Percentiles rank a stretch among this genome's conserved stretches.
These are phyloP conservation scores for Saxophila tyrrhenica DNA, from an alignment of 495 filamentous ascomycete genomes.

Conservation along the genomic window DNA sequence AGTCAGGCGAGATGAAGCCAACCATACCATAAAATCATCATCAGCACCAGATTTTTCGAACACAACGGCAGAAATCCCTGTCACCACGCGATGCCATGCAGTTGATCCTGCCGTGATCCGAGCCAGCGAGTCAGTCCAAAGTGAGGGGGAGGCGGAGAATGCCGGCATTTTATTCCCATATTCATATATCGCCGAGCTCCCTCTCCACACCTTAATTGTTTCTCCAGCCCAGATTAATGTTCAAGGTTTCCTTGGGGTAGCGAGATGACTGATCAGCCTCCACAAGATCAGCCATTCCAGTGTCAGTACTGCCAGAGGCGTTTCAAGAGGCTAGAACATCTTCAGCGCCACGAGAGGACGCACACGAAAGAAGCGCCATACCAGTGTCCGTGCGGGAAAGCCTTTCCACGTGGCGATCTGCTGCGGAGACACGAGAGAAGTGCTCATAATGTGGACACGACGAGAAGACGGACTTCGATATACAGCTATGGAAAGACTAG, in stretches of 20 bases:
- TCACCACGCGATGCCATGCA: too few species aligned
- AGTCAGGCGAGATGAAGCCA: too few species aligned
- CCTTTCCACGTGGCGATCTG: conserved; percentile 46
- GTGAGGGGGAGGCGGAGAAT: too few species aligned
- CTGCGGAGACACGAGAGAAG: conserved; percentile 35
- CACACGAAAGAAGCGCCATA: conserved; percentile 53
- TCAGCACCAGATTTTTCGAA: too few species aligned
- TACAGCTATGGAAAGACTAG: not conserved
- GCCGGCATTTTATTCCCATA: too few species aligned
- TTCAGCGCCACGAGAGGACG: conserved; percentile 49
- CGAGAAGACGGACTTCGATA: not conserved
- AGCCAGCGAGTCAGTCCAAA: too few species aligned
- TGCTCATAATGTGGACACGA: not conserved
- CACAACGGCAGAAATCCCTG: too few species aligned
- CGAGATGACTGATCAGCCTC: not conserved
- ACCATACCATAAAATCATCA: too few species aligned
- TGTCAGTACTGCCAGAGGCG: conserved; percentile 24
- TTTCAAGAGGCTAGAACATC: conserved; percentile 50
- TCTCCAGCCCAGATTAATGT: too few species aligned
- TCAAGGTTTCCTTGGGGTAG: not conserved
- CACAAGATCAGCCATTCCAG: conserved; percentile 6
- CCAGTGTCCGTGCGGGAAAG: conserved; percentile 44
- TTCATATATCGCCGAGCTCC: not conserved
- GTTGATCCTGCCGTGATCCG: too few species aligned
- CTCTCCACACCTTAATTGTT: not conserved